phyloP scores from a whole-genome alignment of 805 yeast genomes.

The Ascoidea tarda region DNA sequence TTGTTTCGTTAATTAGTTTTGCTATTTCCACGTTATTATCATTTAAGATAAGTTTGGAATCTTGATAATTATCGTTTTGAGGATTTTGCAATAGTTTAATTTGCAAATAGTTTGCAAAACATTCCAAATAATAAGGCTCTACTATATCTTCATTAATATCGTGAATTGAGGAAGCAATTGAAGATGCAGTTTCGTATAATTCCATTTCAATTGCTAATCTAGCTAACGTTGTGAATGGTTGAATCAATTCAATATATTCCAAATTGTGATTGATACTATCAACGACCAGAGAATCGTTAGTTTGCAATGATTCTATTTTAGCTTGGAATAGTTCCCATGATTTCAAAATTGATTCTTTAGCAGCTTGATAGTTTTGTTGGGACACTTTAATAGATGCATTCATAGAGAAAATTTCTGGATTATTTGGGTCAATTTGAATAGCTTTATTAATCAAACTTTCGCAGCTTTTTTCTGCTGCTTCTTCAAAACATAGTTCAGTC shows the following conservation, averaged over 20 bases:
- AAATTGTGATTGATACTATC: slow-evolving; percentile 14
- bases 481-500: slow-evolving; percentile 95
- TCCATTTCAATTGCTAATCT: slow-evolving; percentile 72
- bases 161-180: slow-evolving; percentile 50
- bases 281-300: slow-evolving; percentile 12
- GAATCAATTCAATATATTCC: slow-evolving; percentile 54
- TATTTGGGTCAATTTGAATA: slow-evolving; percentile 30
- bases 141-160: slow-evolving; percentile 76
- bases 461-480: slow-evolving; percentile 73
- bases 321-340: slow-evolving; percentile 59
- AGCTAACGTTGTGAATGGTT: slow-evolving; percentile 58
- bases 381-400: slow-evolving; percentile 82
- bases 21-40: slow-evolving; percentile 4
- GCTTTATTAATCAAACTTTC: slow-evolving; percentile 49
- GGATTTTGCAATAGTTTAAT: slow-evolving; percentile 19
- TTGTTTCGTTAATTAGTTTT: slow-evolving; percentile 1
- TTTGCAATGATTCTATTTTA: slow-evolving; percentile 35
- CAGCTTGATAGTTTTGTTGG: slow-evolving; percentile 66
- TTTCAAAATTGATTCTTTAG: slow-evolving; percentile 45
- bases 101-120: slow-evolving; percentile 49
- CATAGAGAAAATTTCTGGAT: slow-evolving; percentile 73
- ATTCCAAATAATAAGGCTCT: slow-evolving; percentile 75
- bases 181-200: slow-evolving; percentile 47
- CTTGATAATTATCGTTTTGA: neutral
- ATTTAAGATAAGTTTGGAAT: slow-evolving; percentile 1